Evolutionary conservation across 768 basidiomycete genomes (phyloP), one percentile per base, ranked within the genome.

Genomic region (Suillus alpinus): DNA sequence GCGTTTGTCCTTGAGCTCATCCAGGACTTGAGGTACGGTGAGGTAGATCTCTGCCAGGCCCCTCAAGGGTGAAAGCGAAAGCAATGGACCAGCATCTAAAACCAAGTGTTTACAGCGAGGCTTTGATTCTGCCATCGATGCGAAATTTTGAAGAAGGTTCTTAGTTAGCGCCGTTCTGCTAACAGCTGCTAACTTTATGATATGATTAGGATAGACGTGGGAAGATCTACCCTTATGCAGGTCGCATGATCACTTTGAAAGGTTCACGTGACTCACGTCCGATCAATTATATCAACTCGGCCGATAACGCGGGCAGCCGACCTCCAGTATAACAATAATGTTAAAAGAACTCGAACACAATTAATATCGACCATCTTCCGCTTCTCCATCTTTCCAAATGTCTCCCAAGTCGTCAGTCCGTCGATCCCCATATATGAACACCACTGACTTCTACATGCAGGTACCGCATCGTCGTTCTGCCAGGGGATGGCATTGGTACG

Each of bases 401-500:
- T 65, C 80, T 40, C 67, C 71, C 20, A 81, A 77, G 78, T 75
- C 78, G 84, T 85, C 60, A 58, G 76, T 63, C 23, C 32, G 10
- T 26, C 31, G 40, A 46, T 44, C 8, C 55, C 56, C 66, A 56
- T 43, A 31, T 56, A 61, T 20, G 26, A 50, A 65, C 59, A 66
- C 23, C 49, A 20, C 46, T 61, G 29, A 37, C 5, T 23, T 29
- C 37, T 18, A 14, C 32, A 37, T 6, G 10, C 67, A 95, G 95
- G 58, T 97, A 91, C 76, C 88, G 88, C 64, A 85, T 99, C 71
- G 91, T 87, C 39, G 83, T 95, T 57, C 86, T 99, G 46, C 88
- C 89, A n/a, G 97, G 97, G 56, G 97, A 99, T 76, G 97, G 97
- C 62, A 98, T 99, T 68, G 96, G 95, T 94, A 69, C 46, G 81